These are phyloP conservation scores for Solanum hybrid DNA, from an alignment of 305 asterid genomes.

Conservation along the genomic window DNA sequence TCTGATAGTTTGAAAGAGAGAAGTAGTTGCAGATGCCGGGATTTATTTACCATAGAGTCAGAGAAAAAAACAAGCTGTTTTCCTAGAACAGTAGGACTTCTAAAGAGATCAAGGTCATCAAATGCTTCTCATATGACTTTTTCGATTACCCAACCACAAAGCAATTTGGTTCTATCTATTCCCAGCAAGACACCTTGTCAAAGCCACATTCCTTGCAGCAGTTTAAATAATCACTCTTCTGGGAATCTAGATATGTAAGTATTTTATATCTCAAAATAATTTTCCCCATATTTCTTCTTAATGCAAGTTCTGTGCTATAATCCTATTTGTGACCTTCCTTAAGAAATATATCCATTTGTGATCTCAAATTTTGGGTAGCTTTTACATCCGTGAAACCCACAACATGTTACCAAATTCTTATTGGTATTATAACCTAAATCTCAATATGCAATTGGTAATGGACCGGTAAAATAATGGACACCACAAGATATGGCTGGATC, in stretches of 20 bases:
- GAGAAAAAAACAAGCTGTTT: conserved; percentile 31
- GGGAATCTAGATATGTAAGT: conserved; percentile 19
- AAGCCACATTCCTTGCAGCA: conserved; percentile 16
- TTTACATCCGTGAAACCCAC: background rate
- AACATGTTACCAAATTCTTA: background rate
- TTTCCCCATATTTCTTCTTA: background rate
- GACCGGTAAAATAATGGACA: background rate
- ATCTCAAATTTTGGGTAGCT: background rate
- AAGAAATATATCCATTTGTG: no score
- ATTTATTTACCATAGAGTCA: conserved; percentile 16
- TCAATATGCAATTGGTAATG: background rate
- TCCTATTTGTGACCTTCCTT: background rate
- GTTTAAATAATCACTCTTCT: conserved; percentile 13
- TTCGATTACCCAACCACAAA: conserved; percentile 7
- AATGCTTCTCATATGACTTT: conserved; percentile 7
- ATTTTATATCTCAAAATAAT: background rate
- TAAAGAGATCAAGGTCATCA: conserved; percentile 4
- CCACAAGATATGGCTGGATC: background rate
- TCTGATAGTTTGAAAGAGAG: conserved; percentile 16
- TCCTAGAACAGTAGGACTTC: conserved; percentile 18
- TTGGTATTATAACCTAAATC: background rate
- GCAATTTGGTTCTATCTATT: conserved; percentile 13
- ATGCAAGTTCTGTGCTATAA: background rate
- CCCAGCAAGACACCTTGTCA: conserved; percentile 16
- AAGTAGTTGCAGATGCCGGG: conserved; percentile 13